Conservation (phyloP, 441 rosid species). For the Gossypium aridum region DNA sequence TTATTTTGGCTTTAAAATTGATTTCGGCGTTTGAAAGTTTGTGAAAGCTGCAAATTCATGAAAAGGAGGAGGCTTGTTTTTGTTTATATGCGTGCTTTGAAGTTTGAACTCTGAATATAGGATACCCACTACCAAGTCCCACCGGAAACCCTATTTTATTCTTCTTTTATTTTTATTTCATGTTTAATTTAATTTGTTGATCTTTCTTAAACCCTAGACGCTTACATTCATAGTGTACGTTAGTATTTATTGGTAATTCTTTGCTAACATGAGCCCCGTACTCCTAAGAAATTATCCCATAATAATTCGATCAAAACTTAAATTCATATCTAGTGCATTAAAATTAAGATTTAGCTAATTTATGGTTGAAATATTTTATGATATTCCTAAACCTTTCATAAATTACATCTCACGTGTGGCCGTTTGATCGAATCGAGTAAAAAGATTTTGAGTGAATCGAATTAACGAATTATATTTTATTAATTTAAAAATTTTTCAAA, state of each 20-base stretch:
- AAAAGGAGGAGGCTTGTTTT: background rate
- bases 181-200: background rate
- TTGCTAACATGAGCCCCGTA: background rate
- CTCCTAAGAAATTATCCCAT: background rate
- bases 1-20: background rate
- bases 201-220: conserved; percentile 18
- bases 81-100: background rate
- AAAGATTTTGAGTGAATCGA: too few relatives aligned
- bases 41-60: background rate
- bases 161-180: background rate
- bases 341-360: background rate
- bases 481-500: too few relatives aligned
- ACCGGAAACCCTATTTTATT: conserved; percentile 12
- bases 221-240: background rate
- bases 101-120: background rate
- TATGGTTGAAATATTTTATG: background rate
- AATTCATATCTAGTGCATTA: background rate
- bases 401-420: background rate
- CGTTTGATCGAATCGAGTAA: too few relatives aligned
- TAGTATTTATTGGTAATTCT: background rate
- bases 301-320: background rate
- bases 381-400: background rate
- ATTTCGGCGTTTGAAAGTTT: background rate
- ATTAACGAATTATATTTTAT: too few relatives aligned
- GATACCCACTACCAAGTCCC: too few relatives aligned